These are phyloP conservation scores for Chytriomyces confervae DNA, from an alignment of 192 early-diverging fungal genomes.

Conservation along the genomic window DNA sequence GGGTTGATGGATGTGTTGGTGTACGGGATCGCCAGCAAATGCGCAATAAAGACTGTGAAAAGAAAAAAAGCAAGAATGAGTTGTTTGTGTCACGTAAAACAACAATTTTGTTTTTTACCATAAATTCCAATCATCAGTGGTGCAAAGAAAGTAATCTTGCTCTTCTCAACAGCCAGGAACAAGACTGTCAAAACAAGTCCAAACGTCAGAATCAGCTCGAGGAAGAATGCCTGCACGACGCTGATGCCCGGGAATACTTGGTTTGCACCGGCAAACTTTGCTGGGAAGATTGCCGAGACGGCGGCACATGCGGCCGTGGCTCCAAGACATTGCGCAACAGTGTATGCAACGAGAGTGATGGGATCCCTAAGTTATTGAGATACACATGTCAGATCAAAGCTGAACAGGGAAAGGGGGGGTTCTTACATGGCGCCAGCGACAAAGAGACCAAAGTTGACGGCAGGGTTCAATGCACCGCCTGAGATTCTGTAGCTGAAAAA, in stretches of 20 bases:
- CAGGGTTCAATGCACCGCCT: slow-evolving; percentile 68
- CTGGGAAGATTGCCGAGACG: slow-evolving; percentile 41
- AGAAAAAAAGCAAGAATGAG: neutral
- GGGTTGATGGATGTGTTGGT: slow-evolving; percentile 67
- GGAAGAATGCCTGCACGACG: slow-evolving; percentile 41
- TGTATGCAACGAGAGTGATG: slow-evolving; percentile 46
- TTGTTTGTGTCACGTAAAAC: too few species aligned
- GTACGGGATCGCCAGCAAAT: slow-evolving; percentile 48
- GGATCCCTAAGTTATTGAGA: slow-evolving; percentile 15
- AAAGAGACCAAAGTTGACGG: slow-evolving; percentile 61
- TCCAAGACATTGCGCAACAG: slow-evolving; percentile 64
- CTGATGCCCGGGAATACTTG: slow-evolving; percentile 16
- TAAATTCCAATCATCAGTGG: slow-evolving; percentile 49
- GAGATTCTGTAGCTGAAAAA: slow-evolving; percentile 58
- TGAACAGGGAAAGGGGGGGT: neutral
- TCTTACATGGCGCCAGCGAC: slow-evolving; percentile 53
- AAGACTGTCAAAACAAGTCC: slow-evolving; percentile 48
- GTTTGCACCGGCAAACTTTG: slow-evolving; percentile 39
- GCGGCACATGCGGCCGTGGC: slow-evolving; percentile 55
- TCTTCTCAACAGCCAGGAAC: slow-evolving; percentile 54
- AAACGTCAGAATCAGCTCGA: slow-evolving; percentile 52
- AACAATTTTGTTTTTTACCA: slow-evolving; percentile 2
- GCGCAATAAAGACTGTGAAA: slow-evolving; percentile 46
- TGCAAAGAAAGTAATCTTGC: slow-evolving; percentile 43
- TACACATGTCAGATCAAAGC: neutral